These are phyloP conservation scores for Cardamine chenopodiifolia DNA, from an alignment of 345 rosid species.

Conservation along the genomic window DNA sequence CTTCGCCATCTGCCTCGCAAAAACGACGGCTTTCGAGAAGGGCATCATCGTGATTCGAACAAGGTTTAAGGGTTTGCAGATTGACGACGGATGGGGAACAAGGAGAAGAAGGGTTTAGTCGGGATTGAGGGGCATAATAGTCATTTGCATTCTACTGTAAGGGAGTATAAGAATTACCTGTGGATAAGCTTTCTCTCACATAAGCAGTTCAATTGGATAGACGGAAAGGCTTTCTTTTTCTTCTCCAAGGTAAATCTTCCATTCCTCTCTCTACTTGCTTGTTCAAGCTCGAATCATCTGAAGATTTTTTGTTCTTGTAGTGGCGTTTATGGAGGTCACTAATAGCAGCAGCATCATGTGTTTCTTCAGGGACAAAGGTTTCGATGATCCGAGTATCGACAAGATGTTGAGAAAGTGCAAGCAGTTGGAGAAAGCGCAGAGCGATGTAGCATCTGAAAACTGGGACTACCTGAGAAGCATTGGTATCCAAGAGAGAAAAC, in stretches of 20 bases:
- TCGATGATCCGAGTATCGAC: slow-evolving; percentile 55
- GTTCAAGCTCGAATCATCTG: slow-evolving; percentile 32
- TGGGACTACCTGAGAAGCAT: slow-evolving; percentile 63
- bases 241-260: slow-evolving; percentile 3
- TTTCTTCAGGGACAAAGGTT: slow-evolving; percentile 73
- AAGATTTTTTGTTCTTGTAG: neutral
- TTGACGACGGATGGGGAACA: neutral
- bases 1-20: slow-evolving; percentile 35
- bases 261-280: slow-evolving; percentile 14
- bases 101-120: neutral
- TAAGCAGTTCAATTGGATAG: slow-evolving; percentile 15
- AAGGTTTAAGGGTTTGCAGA: slow-evolving; percentile 24
- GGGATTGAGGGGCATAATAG: slow-evolving; percentile 6
- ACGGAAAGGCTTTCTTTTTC: slow-evolving; percentile 4
- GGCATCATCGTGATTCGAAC: slow-evolving; percentile 29
- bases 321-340: slow-evolving; percentile 52
- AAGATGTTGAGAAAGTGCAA: slow-evolving; percentile 70
- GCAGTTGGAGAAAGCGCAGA: slow-evolving; percentile 56
- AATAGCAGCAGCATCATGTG: slow-evolving; percentile 52
- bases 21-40: slow-evolving; percentile 36
- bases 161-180: slow-evolving; percentile 1
- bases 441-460: slow-evolving; percentile 67
- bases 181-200: slow-evolving; percentile 26
- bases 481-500: slow-evolving; percentile 74
- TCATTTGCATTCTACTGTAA: neutral